These are phyloP conservation scores for Cicer cuneatum DNA, from an alignment of 306 rosid genomes.

Conservation along the genomic window DNA sequence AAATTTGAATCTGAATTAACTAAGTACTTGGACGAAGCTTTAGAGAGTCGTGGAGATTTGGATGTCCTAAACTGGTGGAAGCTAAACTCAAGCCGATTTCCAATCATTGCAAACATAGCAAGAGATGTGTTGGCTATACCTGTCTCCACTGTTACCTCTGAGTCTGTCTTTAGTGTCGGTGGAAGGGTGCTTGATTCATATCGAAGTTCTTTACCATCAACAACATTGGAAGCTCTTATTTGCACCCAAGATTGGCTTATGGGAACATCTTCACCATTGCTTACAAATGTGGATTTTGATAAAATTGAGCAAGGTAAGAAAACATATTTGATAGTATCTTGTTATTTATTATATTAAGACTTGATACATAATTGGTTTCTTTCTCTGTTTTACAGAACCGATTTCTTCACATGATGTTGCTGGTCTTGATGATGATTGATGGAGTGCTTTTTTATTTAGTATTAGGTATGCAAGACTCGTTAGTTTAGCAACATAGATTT, in stretches of 20 bases:
- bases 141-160: background rate
- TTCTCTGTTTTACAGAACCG: slow-evolving; percentile 1
- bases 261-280: slow-evolving; percentile 1
- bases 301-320: slow-evolving; percentile 17
- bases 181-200: slow-evolving; percentile 30
- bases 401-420: slow-evolving; percentile 1
- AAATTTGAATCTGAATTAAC: slow-evolving; percentile 15
- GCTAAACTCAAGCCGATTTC: slow-evolving; percentile 15
- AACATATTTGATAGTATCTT: slow-evolving; percentile 5
- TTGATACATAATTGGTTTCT: background rate
- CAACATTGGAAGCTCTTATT: slow-evolving; percentile 1
- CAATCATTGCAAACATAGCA: slow-evolving; percentile 19
- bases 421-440: slow-evolving; percentile 2
- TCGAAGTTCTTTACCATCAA: slow-evolving; percentile 19
- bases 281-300: background rate
- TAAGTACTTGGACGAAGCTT: slow-evolving; percentile 14
- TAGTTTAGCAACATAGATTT: background rate
- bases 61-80: slow-evolving; percentile 33
- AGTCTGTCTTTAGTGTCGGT: slow-evolving; percentile 4
- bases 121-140: slow-evolving; percentile 31
- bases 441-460: background rate
- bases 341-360: background rate
- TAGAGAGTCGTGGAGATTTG: slow-evolving; percentile 17
- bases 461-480: background rate
- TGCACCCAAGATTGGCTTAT: slow-evolving; percentile 30